Conservation (phyloP, 306 rosid genomes). For the barrel medic (Medicago truncatula) region MtrunA17r5.0-ANR NC_053045.1:2856001-2856500, state of each 20-base stretch:
- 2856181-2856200: neutral
- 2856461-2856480: too few species aligned
- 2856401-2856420: too few species aligned
- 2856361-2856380: rapidly evolving
- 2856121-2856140: neutral
- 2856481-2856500: too few species aligned
- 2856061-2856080: neutral
- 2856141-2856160: constrained; percentile 13
- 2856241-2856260: neutral
- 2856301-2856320: too few species aligned
- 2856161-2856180: neutral
- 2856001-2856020: constrained; percentile 21
- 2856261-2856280: neutral
- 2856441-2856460: too few species aligned
- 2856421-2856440: too few species aligned
- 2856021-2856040: neutral
- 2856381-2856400: too few species aligned
- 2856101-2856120: neutral
- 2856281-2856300: too few species aligned
- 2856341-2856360: too few species aligned
- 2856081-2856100: too few species aligned
- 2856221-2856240: neutral
- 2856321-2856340: too few species aligned
- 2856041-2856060: neutral
- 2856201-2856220: neutral